These are phyloP conservation scores for Diophrys sp. DNA, from an alignment of 73 alveolate species.

Conservation along the genomic window DNA sequence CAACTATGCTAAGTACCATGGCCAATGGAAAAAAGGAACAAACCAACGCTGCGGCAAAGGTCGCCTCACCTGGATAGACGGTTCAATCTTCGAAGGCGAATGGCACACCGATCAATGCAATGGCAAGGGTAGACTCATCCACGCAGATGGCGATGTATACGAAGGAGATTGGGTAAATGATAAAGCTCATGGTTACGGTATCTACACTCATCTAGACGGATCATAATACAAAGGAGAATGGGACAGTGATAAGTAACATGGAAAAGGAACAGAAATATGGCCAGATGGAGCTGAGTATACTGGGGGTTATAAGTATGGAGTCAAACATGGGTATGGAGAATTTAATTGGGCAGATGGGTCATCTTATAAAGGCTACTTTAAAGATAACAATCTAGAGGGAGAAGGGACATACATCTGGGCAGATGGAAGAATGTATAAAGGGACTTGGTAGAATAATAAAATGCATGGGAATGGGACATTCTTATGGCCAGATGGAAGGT, in stretches of 20 bases:
- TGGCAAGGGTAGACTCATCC: no score
- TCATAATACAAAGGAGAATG: slow-evolving; percentile 58
- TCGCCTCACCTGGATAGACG: no score
- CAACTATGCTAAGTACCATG: background rate
- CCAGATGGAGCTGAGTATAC: slow-evolving; percentile 50
- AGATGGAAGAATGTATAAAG: no score
- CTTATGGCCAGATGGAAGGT: slow-evolving; percentile 56
- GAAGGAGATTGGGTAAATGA: no score
- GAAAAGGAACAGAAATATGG: slow-evolving; percentile 30
- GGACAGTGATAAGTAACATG: slow-evolving; percentile 46
- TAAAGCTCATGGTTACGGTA: no score
- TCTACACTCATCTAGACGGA: no score
- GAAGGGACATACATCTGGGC: slow-evolving; percentile 43
- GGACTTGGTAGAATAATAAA: slow-evolving; percentile 3
- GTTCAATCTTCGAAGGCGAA: no score
- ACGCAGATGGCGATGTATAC: no score
- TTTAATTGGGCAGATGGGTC: slow-evolving; percentile 67
- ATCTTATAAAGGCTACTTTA: slow-evolving; percentile 50
- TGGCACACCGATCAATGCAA: no score
- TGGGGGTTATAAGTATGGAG: slow-evolving; percentile 54
- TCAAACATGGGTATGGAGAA: slow-evolving; percentile 76
- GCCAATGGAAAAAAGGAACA: background rate
- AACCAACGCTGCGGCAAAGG: no score
- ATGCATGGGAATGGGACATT: no score
- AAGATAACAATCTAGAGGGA: slow-evolving; percentile 48